Evolutionary conservation across 2,329 filamentous ascomycete genomes (phyloP).

Genomic region (Metarhizium robertsii): DNA sequence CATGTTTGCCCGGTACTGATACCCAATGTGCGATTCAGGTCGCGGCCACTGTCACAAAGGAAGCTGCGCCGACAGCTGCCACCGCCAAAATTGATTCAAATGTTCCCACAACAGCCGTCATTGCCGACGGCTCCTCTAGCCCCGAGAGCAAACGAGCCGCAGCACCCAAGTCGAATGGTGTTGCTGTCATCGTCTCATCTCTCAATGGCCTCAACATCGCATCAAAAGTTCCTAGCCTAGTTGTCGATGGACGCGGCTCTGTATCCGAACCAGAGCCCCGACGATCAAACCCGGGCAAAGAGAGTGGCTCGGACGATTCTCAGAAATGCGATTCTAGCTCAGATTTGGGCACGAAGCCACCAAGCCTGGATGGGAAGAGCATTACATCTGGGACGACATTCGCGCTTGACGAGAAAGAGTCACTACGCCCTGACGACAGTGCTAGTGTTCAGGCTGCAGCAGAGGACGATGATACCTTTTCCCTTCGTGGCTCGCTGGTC

Average conservation of each 20-base stretch:
- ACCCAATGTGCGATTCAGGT: slow-evolving; percentile 25
- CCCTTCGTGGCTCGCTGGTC: slow-evolving; percentile 64
- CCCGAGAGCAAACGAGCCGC: slow-evolving; percentile 7
- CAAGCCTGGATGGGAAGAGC: slow-evolving; percentile 88
- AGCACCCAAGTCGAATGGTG: slow-evolving; percentile 11
- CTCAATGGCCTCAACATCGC: slow-evolving; percentile 21
- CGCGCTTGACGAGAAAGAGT: slow-evolving; percentile 95
- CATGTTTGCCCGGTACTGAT: slow-evolving; percentile 3
- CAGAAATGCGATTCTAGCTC: slow-evolving; percentile 54
- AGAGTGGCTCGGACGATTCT: slow-evolving; percentile 45
- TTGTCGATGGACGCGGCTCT: slow-evolving; percentile 40
- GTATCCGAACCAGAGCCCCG: slow-evolving; percentile 27
- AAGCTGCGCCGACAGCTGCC: slow-evolving; percentile 9
- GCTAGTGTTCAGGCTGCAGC: slow-evolving; percentile 81
- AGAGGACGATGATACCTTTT: slow-evolving; percentile 82
- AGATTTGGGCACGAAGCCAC: slow-evolving; percentile 67
- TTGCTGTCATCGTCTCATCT: slow-evolving; percentile 18
- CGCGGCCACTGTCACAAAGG: slow-evolving; percentile 33
- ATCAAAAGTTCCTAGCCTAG: slow-evolving; percentile 27
- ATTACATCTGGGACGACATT: slow-evolving; percentile 91
- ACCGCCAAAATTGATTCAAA: slow-evolving; percentile 10
- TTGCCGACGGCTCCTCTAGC: slow-evolving; percentile 11
- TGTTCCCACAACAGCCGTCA: slow-evolving; percentile 4
- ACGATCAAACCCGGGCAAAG: slow-evolving; percentile 20
- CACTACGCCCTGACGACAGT: slow-evolving; percentile 86